Percentiles rank a stretch among this genome's conserved stretches.
These are phyloP conservation scores for Ballota nigra DNA, from an alignment of 257 asterid genomes.

Conservation along the genomic window DNA sequence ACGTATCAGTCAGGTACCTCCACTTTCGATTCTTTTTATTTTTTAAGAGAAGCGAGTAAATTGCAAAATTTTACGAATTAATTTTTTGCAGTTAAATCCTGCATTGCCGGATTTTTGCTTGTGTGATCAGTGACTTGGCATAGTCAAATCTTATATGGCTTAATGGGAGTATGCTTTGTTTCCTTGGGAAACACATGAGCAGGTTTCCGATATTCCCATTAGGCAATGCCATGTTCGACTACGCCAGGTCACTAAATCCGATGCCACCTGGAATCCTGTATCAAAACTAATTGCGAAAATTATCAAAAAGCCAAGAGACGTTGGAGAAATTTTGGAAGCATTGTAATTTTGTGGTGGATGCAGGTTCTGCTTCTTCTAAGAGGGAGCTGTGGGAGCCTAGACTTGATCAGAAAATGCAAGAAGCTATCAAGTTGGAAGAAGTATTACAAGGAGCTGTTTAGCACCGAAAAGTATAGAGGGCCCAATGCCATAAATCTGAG, in stretches of 20 bases:
- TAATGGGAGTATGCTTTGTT: too few relatives aligned
- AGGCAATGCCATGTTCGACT: too few relatives aligned
- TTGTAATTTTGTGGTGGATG: background rate
- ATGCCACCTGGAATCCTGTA: too few relatives aligned
- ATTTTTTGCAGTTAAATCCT: too few relatives aligned
- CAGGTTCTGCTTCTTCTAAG: conserved; percentile 77
- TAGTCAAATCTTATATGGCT: too few relatives aligned
- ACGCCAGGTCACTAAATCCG: too few relatives aligned
- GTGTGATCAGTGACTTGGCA: too few relatives aligned
- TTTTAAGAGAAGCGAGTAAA: background rate
- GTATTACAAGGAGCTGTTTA: conserved; percentile 78
- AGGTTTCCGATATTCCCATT: too few relatives aligned
- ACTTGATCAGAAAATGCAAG: conserved; percentile 58
- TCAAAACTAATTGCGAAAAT: too few relatives aligned
- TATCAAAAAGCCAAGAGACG: too few relatives aligned
- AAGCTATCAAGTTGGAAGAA: conserved; percentile 83
- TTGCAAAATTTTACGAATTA: background rate
- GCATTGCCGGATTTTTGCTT: too few relatives aligned
- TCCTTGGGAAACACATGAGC: too few relatives aligned
- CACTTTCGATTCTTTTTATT: background rate
- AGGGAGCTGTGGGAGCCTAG: conserved; percentile 85
- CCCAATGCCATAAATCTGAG: conserved; percentile 26
- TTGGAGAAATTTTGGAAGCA: background rate
- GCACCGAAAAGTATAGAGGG: conserved; percentile 51
- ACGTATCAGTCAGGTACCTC: conserved; percentile 72